Base-by-base conservation (phyloP, 2,329 filamentous ascomycete species). In the Tolypocladium nubicola region DNA sequence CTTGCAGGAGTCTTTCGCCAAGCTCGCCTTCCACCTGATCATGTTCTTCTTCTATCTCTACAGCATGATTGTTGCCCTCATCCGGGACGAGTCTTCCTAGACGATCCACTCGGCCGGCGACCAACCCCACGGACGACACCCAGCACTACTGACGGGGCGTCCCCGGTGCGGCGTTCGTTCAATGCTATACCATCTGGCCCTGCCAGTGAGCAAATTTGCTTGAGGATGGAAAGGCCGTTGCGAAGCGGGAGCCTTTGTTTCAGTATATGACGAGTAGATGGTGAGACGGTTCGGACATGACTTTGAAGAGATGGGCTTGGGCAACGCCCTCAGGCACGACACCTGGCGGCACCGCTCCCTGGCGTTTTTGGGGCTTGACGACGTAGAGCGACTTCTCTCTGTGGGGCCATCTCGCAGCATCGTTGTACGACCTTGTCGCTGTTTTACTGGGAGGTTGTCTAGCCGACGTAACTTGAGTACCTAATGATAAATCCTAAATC, bases 41-140 rank as follows among this genome's bases (percentile, higher is more conserved):
- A 97, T 99, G 91, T 99, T 99, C 84, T 99, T 99, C 86, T 99
- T 97, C 84, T 99, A 99, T 79, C 88, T 99, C 58, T 96, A 96
- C 84, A 95, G 89, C 86, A 95, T 94, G 89, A 94, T 94, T 66
- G 93, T 97, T 63, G 93, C 94, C 64, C 83, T 99, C 62, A 99
- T 99, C 79, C 87, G 88, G 70, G 94, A 97, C 75, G 94, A 99
- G 78, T 84, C 88, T 60, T 84, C 91, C 75, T 96, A 87, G 57
- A 63, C 21, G 9, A 23, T 14, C 13, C 2, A 9, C 10, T 16
- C 21, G 37, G 54, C 37, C 3, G 23, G 16, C 3, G 10, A 26
- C 21, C 33, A 4, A 11, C 35, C 47, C 26, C 21, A 53, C 21
- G 52, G 47, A 35, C 30, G 19, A 21, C 33, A 35, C 47, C 30